phyloP scores from a whole-genome alignment of 495 filamentous ascomycete species.

The Talaromyces liani region DNA sequence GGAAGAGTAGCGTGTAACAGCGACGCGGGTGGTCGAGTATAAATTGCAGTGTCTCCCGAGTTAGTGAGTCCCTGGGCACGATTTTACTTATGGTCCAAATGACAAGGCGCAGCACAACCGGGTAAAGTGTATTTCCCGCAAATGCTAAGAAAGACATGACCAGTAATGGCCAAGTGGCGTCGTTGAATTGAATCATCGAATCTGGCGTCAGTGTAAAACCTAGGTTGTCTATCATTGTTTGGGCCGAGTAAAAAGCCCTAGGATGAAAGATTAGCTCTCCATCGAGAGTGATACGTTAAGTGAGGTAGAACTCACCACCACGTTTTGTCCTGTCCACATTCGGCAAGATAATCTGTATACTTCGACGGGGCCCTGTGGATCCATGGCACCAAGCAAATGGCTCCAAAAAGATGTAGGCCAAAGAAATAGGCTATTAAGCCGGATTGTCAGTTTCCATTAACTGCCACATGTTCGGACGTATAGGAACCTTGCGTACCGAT shows the following conservation, averaged over 20 bases:
- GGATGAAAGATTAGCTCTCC: background rate
- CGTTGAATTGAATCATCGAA: conserved; percentile 74
- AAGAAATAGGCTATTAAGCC: conserved; percentile 48
- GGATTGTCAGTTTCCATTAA: background rate
- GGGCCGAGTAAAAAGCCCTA: conserved; percentile 28
- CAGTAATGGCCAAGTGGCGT: conserved; percentile 56
- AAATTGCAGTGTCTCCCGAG: conserved; percentile 37
- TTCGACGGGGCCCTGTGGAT: conserved; percentile 48
- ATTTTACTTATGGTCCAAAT: conserved; percentile 61
- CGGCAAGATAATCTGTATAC: conserved; percentile 47
- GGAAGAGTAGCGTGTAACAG: conserved; percentile 59
- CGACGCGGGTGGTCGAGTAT: conserved; percentile 54
- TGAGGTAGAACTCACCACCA: conserved; percentile 63
- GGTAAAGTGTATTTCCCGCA: conserved; percentile 77
- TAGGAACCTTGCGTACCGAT: conserved; percentile 19
- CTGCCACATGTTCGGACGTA: too few relatives aligned
- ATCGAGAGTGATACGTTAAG: background rate
- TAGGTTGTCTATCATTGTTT: conserved; percentile 34
- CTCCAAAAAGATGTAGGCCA: conserved; percentile 56
- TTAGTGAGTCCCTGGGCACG: conserved; percentile 31
- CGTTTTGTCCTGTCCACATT: conserved; percentile 44
- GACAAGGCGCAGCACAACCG: conserved; percentile 68
- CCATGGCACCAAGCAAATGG: conserved; percentile 61
- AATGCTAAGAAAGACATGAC: conserved; percentile 69
- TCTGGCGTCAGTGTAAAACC: conserved; percentile 74